phyloP scores from a whole-genome alignment of 805 yeast genomes.

The Isabelozyma heimii region DNA sequence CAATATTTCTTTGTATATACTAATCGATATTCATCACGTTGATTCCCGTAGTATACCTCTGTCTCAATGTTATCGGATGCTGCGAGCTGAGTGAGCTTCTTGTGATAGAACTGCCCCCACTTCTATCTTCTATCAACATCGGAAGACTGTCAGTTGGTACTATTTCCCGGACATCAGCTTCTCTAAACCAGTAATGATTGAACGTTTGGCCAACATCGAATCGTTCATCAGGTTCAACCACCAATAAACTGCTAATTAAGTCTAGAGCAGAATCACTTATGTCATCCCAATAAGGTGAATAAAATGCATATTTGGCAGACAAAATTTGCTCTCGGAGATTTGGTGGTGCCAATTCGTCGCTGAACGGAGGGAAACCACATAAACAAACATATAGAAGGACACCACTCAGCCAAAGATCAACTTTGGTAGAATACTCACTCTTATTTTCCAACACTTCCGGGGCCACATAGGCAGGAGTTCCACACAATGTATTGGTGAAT shows the following conservation, averaged over 20 bases:
- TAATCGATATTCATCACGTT: constrained; percentile 2
- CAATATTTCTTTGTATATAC: background rate
- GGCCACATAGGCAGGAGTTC: constrained; percentile 86
- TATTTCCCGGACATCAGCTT: constrained; percentile 14
- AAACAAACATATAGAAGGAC: constrained; percentile 74
- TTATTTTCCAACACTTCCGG: constrained; percentile 67
- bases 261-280: constrained; percentile 65
- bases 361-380: constrained; percentile 84
- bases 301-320: constrained; percentile 66
- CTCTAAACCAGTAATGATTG: constrained; percentile 45
- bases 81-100: constrained; percentile 19
- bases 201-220: constrained; percentile 37
- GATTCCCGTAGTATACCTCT: constrained; percentile 21
- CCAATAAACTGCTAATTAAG: constrained; percentile 58
- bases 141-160: background rate
- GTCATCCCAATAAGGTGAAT: constrained; percentile 77
- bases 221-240: constrained; percentile 49
- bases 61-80: constrained; percentile 26
- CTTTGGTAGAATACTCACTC: constrained; percentile 63
- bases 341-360: constrained; percentile 80
- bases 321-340: constrained; percentile 72
- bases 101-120: constrained; percentile 2
- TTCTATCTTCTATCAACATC: constrained; percentile 1
- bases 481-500: constrained; percentile 77
- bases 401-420: constrained; percentile 82